phyloP scores from a whole-genome alignment of 495 filamentous ascomycete species.

The Talaromyces trachyspermus region DNA sequence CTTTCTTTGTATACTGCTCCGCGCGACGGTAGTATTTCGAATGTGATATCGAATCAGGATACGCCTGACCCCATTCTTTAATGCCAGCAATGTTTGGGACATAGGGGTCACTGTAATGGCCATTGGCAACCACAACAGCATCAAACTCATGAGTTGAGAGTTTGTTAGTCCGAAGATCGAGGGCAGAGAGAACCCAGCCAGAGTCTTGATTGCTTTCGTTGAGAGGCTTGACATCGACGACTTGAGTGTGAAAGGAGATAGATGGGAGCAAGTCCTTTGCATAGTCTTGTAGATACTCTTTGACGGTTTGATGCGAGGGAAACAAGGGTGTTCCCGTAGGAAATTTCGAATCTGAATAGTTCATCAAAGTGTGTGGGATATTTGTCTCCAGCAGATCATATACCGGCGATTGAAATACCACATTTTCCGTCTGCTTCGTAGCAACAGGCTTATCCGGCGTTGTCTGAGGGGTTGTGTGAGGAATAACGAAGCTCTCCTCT shows the following conservation, averaged over 20 bases:
- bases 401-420: conserved; percentile 59
- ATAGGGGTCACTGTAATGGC: conserved; percentile 68
- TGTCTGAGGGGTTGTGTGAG: conserved; percentile 38
- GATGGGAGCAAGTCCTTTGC: conserved; percentile 50
- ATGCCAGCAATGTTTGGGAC: conserved; percentile 60
- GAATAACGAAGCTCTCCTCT: conserved; percentile 12
- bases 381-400: conserved; percentile 82
- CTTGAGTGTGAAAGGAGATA: conserved; percentile 52
- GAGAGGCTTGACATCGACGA: conserved; percentile 36
- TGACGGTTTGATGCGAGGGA: conserved; percentile 58
- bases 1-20: conserved; percentile 47
- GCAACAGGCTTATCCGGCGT: conserved; percentile 32
- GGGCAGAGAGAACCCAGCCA: conserved; percentile 50
- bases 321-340: conserved; percentile 59
- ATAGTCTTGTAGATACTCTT: conserved; percentile 69
- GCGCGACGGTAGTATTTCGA: conserved; percentile 71
- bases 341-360: conserved; percentile 65
- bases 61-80: conserved; percentile 43
- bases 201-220: conserved; percentile 12
- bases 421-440: conserved; percentile 10
- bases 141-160: conserved; percentile 44
- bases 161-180: conserved; percentile 35
- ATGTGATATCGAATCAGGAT: conserved; percentile 65
- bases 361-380: conserved; percentile 77
- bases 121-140: conserved; percentile 76